Evolutionary conservation across 495 filamentous ascomycete genomes (phyloP).

Genomic region (Annulohypoxylon stygium): DNA sequence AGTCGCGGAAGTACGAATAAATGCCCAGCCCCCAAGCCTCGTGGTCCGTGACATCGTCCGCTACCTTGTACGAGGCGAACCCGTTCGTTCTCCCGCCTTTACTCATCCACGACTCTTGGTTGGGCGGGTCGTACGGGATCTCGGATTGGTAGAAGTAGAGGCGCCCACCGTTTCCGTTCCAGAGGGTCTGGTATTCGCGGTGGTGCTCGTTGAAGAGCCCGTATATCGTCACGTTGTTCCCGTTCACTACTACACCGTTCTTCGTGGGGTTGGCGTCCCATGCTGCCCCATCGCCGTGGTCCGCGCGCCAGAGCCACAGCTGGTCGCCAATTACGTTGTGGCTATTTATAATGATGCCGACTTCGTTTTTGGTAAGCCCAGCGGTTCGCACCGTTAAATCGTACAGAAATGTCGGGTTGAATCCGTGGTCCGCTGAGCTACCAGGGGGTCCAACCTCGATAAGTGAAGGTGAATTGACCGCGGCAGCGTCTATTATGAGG

Average conservation of each 20-base stretch:
- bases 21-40: conserved; percentile 52
- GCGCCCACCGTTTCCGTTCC: conserved; percentile 51
- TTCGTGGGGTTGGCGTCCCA: conserved; percentile 50
- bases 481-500: conserved; percentile 50
- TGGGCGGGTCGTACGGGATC: conserved; percentile 51
- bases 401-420: conserved; percentile 50
- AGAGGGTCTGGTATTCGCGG: conserved; percentile 51
- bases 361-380: conserved; percentile 45
- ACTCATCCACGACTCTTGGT: conserved; percentile 49
- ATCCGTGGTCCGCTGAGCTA: conserved; percentile 34
- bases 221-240: conserved; percentile 50
- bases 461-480: conserved; percentile 41
- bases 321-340: conserved; percentile 50
- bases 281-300: conserved; percentile 48
- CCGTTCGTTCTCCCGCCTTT: conserved; percentile 43
- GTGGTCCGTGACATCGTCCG: conserved; percentile 45
- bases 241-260: conserved; percentile 52
- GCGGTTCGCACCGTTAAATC: conserved; percentile 50
- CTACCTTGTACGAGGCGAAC: conserved; percentile 52
- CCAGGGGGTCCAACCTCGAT: conserved; percentile 46
- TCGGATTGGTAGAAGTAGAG: conserved; percentile 54
- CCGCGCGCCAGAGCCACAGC: conserved; percentile 52
- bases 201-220: conserved; percentile 54
- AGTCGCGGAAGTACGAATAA: conserved; percentile 53
- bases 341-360: conserved; percentile 52